Conservation (phyloP, 2,329 filamentous ascomycete species). For the Neofusicoccum parvum region DNA sequence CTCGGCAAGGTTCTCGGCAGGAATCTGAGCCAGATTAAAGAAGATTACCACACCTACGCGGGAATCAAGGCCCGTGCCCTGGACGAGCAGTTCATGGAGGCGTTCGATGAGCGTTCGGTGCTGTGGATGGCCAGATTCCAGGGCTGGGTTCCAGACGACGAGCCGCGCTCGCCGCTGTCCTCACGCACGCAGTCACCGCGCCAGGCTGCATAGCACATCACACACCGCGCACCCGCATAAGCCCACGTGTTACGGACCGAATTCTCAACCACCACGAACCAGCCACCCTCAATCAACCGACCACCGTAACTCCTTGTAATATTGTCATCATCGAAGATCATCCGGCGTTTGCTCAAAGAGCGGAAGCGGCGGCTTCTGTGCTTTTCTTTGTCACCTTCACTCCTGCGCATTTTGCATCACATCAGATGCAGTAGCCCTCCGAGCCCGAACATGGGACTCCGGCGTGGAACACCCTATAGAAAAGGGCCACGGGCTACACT, state of each 20-base stretch:
- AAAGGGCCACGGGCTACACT: neutral
- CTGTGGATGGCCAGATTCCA: slow-evolving; percentile 41
- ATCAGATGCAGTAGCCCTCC: neutral
- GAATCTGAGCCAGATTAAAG: slow-evolving; percentile 62
- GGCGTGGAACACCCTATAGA: neutral
- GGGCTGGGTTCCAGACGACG: slow-evolving; percentile 8
- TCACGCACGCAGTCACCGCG: neutral
- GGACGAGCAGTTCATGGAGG: slow-evolving; percentile 49
- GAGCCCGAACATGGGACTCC: neutral
- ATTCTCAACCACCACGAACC: neutral
- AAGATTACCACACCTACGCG: slow-evolving; percentile 72
- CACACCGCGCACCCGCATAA: neutral
- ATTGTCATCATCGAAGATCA: neutral
- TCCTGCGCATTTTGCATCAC: neutral
- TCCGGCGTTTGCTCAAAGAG: neutral
- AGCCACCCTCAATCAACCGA: neutral
- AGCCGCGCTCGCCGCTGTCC: slow-evolving; percentile 17
- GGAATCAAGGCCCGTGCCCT: slow-evolving; percentile 52
- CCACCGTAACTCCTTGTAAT: neutral
- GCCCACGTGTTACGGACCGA: slow-evolving; percentile 1
- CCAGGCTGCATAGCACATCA: slow-evolving; percentile 6
- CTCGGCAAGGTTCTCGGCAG: slow-evolving; percentile 74
- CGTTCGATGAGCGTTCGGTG: slow-evolving; percentile 46
- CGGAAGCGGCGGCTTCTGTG: slow-evolving; percentile 8
- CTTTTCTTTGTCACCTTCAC: neutral